Base-by-base conservation (phyloP, 345 rosid genomes). In the Citrus reticulata region DNA sequence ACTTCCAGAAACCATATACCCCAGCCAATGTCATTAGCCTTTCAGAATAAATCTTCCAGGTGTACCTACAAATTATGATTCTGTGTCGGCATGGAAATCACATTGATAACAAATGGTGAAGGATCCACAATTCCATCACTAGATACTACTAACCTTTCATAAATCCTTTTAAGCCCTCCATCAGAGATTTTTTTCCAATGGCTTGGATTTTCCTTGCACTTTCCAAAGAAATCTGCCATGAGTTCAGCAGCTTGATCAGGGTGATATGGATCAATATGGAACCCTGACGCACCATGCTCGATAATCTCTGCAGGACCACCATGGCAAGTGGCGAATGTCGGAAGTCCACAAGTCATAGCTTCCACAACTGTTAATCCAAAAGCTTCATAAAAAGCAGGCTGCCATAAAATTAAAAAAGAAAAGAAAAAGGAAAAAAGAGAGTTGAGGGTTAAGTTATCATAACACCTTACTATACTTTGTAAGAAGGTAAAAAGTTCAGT, bases 271-370 rank as follows among this genome's bases (percentile, higher is more conserved):
- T 97, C 99, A 39, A 97, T 90, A 80, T 97, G 98, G 81, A 87
- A 97, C 70, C 99, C 99, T 1, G 99, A 94, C 13, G 81, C 39
- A 57, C 95, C 97, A 9, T 93, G 75, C 81, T 90, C 97, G 34
- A 97, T 93, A 69, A 97, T 93, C 89, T 97, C 99, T 5, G 99
- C 96, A 1, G 99, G 99, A 67, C 98, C 99, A 79, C 99, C 99
- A 62, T 94, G 98, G 79, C 88, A 78, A 58, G 98, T 97, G 71
- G 99, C 99, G 66, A 97, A 91, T 62, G 96, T 93, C 32, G 99
- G 99, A 74, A 97, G 98, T 42, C 94, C 98, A 63, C 93, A 92
- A n/a, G 97, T 94, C 99, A 97, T 97, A 77, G 98, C 95, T 87
- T 97, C 98, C 80, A 92, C 93, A 20, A 97, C 98, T 4, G 98